A percentile compares a stretch with the other conserved stretches of the same genome.
Conservation (phyloP, 495 filamentous ascomycete species). For the Cudoniella acicularis region DNA sequence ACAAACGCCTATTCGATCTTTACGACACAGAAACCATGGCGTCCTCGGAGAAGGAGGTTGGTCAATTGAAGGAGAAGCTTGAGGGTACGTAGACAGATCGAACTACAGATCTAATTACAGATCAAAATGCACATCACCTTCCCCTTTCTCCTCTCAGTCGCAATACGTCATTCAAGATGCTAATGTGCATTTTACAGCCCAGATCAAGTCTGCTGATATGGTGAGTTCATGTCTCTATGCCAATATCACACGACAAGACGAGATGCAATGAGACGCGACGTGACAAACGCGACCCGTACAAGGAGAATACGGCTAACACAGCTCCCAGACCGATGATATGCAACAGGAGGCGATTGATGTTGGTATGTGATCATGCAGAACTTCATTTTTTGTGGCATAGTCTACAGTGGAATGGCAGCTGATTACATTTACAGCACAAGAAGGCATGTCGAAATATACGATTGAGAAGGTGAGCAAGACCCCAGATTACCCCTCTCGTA, state of each 20-base stretch:
- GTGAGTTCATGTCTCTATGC: no score
- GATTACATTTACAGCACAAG: slow-evolving; percentile 58
- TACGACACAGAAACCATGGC: slow-evolving; percentile 34
- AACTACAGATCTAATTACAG: neutral
- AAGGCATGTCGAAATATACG: slow-evolving; percentile 88
- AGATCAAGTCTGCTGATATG: slow-evolving; percentile 98
- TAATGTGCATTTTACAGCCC: slow-evolving; percentile 50
- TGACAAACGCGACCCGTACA: neutral
- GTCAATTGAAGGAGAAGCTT: slow-evolving; percentile 54
- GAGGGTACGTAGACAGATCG: slow-evolving; percentile 52
- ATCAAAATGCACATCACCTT: neutral
- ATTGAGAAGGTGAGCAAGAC: slow-evolving; percentile 75
- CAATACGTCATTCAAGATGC: neutral
- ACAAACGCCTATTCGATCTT: neutral
- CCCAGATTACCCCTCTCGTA: neutral
- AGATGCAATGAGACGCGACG: neutral
- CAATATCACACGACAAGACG: no score
- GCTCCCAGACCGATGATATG: slow-evolving; percentile 87
- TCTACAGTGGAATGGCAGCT: neutral
- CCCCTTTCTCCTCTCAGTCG: neutral
- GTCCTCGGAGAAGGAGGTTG: slow-evolving; percentile 41
- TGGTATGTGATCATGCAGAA: slow-evolving; percentile 52
- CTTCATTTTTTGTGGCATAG: neutral
- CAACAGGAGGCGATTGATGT: slow-evolving; percentile 90
- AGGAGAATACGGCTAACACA: slow-evolving; percentile 6